A percentile compares a stretch with the other conserved stretches of the same genome.
phyloP scores from a whole-genome alignment of 2,329 filamentous ascomycete genomes.

The Onygenales sp. region DNA sequence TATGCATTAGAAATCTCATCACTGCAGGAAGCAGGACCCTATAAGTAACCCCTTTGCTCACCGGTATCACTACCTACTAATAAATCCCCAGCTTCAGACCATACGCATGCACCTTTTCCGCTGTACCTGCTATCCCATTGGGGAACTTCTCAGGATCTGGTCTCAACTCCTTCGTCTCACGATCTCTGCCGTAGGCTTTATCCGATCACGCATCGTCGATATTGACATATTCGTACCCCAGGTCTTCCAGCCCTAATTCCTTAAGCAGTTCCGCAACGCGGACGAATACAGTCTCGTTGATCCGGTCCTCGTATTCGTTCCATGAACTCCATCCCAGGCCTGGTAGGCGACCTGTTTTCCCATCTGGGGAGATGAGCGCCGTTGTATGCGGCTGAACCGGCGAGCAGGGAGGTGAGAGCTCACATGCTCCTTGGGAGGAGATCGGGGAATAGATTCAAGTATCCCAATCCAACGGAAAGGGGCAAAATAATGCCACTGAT shows the following conservation, averaged over 20 bases:
- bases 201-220: slow-evolving; percentile 30
- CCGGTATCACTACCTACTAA: slow-evolving; percentile 17
- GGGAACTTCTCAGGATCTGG: slow-evolving; percentile 43
- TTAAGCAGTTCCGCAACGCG: slow-evolving; percentile 8
- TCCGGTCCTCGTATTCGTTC: slow-evolving; percentile 6
- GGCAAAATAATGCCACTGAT: background rate
- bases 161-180: slow-evolving; percentile 13
- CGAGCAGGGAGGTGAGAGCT: background rate
- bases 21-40: background rate
- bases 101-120: slow-evolving; percentile 41
- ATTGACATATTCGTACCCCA: slow-evolving; percentile 22
- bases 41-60: background rate
- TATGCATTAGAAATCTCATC: background rate
- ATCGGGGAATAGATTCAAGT: background rate
- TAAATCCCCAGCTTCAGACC: slow-evolving; percentile 54
- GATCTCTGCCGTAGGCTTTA: slow-evolving; percentile 13
- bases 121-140: slow-evolving; percentile 42
- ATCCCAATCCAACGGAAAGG: background rate
- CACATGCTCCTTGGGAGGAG: background rate
- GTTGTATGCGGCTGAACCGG: background rate
- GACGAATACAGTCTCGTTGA: slow-evolving; percentile 3
- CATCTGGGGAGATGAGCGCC: background rate
- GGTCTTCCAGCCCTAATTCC: slow-evolving; percentile 18
- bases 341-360: slow-evolving; percentile 25
- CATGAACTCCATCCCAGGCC: slow-evolving; percentile 24